These are phyloP conservation scores for Camellia sinensis DNA, from an alignment of 148 eudicot species.

Conservation along the genomic window DNA sequence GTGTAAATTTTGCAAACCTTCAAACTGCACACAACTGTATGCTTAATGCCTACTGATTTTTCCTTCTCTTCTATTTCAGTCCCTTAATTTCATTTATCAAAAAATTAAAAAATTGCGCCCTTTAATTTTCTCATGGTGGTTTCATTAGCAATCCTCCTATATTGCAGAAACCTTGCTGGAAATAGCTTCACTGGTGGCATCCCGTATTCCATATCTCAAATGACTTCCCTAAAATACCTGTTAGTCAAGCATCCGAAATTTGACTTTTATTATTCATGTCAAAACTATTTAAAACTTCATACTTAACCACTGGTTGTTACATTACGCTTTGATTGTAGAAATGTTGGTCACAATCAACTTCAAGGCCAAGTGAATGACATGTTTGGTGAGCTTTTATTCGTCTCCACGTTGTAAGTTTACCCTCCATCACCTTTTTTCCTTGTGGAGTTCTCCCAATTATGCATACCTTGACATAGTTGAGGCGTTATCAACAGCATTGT, in stretches of 20 bases:
- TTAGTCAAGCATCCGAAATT: slow-evolving; percentile 30
- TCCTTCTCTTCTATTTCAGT: too few relatives aligned
- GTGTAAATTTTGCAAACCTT: too few relatives aligned
- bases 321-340: slow-evolving; percentile 38
- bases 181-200: slow-evolving; percentile 61
- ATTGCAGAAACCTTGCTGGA: slow-evolving; percentile 71
- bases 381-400: slow-evolving; percentile 55
- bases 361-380: slow-evolving; percentile 54
- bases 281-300: not conserved
- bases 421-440: slow-evolving; percentile 4
- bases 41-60: too few relatives aligned
- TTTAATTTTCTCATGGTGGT: not conserved
- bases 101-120: too few relatives aligned
- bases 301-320: slow-evolving; percentile 3
- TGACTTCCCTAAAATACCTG: slow-evolving; percentile 62
- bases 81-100: too few relatives aligned
- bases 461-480: not conserved
- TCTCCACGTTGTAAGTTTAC: slow-evolving; percentile 63
- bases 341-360: slow-evolving; percentile 78
- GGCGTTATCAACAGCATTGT: not conserved
- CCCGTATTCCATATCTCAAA: slow-evolving; percentile 67
- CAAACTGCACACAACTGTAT: too few relatives aligned
- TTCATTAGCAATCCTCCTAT: slow-evolving; percentile 5
- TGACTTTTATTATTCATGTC: not conserved
- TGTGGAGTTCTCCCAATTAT: not conserved